Evolutionary conservation across 305 asterid genomes (phyloP), one percentile per base, ranked within the genome.

Genomic region (Ilex paraguariensis): DNA sequence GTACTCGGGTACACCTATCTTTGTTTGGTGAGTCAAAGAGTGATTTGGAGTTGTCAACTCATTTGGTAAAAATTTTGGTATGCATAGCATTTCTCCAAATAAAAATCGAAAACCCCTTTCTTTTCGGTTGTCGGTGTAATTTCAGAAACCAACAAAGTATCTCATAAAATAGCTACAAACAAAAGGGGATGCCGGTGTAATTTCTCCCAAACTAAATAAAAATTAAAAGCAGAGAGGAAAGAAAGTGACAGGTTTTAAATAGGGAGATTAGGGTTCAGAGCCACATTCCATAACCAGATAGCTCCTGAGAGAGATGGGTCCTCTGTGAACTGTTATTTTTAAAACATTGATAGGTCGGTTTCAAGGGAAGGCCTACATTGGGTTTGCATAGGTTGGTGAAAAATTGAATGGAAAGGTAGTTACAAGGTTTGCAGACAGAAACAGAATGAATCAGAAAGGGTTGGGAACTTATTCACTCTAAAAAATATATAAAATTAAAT

Each of bases 221-320:
- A 36, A 7, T 36, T 36, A 36, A 4, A 36, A n/a, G 0, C 6
- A 44, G 11, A 57, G 15, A 48, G 3, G 10, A 5, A 21, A 28
- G 28, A 12, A 28, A 6, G 17, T 1, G 4, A 30, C 2, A 10
- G 13, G 5, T 14, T 13, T 40, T 16, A 17, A 13, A 36, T 36
- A 36, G 6, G 9, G 9, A 5, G 42, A 4, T 1, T 36, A 36
- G 6, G 4, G 9, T 36, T 36, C 9, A 36, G 10, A 31, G 7
- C 39, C 59, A 59, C 62, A 59, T 59, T 66, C 63, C 62, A 54
- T 30, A n/a, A 44, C 8, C 17, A 42, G 45, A 57, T 50, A 62
- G 64, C 16, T 36, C 33, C 52, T 31, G 67, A 68, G 64, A 73
- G 44, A 3, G 78, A 73, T 46, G 14, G 65, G 31, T 64, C 70